Base-by-base conservation (phyloP, 169 alveolate species). In the Eimeria maxima region DNA sequence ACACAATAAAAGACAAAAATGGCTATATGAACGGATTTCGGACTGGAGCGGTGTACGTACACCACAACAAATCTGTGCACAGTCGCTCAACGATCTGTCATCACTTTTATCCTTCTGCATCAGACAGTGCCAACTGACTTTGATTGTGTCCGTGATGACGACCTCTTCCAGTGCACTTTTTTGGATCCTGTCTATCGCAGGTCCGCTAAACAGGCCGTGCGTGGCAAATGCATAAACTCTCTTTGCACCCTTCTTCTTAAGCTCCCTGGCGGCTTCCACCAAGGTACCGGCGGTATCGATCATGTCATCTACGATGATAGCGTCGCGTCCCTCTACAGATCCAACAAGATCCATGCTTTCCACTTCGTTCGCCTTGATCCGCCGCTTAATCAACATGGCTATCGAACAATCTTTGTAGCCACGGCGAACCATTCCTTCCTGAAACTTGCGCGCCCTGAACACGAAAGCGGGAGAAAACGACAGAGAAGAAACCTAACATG, bases 231-330 rank as follows among this genome's bases (percentile, higher is more conserved):
- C 99, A 96, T 97, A 98, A 0, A 99, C 99, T 55, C 99, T 98
- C 45, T 97, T 95, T 5, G 99, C 99, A 14, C 99, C 99, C 65
- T 98, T 96, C 45, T 97, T 97, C 95, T 98, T 98, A 29, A 99
- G 95, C 45, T 97, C 98, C 86, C 98, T 97, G 1, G 99, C 99
- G 42, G 99, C 99, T 93, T 99, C 98, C 93, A 99, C 98, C 38
- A 99, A 97, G n/a, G 99, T 99, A 55, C 99, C 95, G 50, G 99
- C 99, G 0, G 99, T 99, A 89, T 99, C 99, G 33, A 99, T 98
- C 99, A 99, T 99, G 95, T 99, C 99, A 97, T 99, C 99, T 6
- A 99, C 99, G 29, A 99, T 98, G 74, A 99, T 98, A 27, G 98
- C 99, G 91, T 98, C 99, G 63, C 98, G 97, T 29, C 99, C 99